phyloP scores from a whole-genome alignment of 2,329 filamentous ascomycete genomes.

The Cryphonectria nitschkei region DNA sequence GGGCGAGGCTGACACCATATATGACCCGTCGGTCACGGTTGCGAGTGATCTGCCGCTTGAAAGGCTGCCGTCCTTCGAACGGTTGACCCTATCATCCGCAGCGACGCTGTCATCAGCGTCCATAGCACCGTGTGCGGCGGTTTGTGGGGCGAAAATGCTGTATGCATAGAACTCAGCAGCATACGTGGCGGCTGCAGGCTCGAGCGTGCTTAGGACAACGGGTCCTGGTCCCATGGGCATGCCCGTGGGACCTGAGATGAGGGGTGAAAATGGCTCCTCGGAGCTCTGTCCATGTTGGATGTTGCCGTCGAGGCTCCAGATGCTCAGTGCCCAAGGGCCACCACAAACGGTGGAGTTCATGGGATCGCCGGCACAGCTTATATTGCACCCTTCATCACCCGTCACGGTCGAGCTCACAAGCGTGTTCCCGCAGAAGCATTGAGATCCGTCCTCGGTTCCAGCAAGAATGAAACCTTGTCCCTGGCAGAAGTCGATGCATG shows the following conservation, averaged over 20 bases:
- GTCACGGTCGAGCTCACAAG: conserved; percentile 46
- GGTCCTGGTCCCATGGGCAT: conserved; percentile 8
- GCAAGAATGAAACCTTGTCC: conserved; percentile 48
- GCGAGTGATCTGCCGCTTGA: not conserved
- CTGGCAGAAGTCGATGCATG: conserved; percentile 54
- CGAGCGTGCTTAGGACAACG: not conserved
- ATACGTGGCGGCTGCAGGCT: not conserved
- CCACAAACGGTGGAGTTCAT: conserved; percentile 50
- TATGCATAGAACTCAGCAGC: not conserved
- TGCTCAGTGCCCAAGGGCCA: conserved; percentile 49
- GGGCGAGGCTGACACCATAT: not conserved
- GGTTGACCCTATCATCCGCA: not conserved
- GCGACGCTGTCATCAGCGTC: not conserved
- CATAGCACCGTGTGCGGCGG: not conserved
- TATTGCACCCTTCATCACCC: conserved; percentile 50
- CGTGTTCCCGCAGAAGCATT: conserved; percentile 53
- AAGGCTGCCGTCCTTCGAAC: not conserved
- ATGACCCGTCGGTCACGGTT: not conserved
- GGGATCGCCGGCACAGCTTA: conserved; percentile 53
- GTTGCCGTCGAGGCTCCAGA: conserved; percentile 47
- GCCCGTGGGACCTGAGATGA: not conserved
- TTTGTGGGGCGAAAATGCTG: not conserved
- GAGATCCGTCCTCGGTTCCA: conserved; percentile 52
- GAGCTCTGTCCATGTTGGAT: conserved; percentile 17
- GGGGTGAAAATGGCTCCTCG: not conserved